Evolutionary conservation across 1,139 yeast species (phyloP), one percentile per base, ranked within the genome.

Genomic region (Taphrina communis): DNA sequence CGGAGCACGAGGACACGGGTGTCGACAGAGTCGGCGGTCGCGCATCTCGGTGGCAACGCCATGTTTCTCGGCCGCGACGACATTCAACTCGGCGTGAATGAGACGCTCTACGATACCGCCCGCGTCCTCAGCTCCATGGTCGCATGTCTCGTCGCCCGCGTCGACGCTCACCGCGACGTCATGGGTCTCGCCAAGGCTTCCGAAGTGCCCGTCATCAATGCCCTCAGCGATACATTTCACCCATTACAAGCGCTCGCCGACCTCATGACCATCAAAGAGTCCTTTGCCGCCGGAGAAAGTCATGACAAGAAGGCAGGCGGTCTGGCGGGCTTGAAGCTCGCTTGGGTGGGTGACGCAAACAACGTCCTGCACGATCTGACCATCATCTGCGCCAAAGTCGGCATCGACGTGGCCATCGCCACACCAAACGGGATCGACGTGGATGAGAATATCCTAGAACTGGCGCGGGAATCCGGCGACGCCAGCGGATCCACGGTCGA

Each of bases 261-360:
- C 78, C 77, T 94, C 71, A 81, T 91, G 74, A 92, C 98, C 5
- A 89, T 94, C 70, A 86, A 88, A 73, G 97, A 94, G 78, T 79
- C 88, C 4, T 89, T 91, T 76, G 86, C 85, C 1, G 75, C 75
- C 53, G 77, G 80, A 60, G 4, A 25, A 2, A 25, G 4, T 25
- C 31, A 25, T 25, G 31, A 4, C 31, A 4, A 25, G 31, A 4
- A 4, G 4, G 31, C 2, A 25, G 31, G 4, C 2, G 31, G 31
- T 25, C 17, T 57, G 8, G 78, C 79, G 25, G 73, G 73, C 12
- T 83, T 92, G 73, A 93, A 92, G 75, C 81, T 94, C 70, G 87
- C 97, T 1, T 94, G 99, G 99, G 86, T 94, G 38, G 99, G 99
- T 70, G 99, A 94, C 77, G 88, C 98, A 58, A 94, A 94, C 78